Base-by-base conservation (phyloP, 2,329 filamentous ascomycete genomes). In the Aureobasidium zeae region DNA sequence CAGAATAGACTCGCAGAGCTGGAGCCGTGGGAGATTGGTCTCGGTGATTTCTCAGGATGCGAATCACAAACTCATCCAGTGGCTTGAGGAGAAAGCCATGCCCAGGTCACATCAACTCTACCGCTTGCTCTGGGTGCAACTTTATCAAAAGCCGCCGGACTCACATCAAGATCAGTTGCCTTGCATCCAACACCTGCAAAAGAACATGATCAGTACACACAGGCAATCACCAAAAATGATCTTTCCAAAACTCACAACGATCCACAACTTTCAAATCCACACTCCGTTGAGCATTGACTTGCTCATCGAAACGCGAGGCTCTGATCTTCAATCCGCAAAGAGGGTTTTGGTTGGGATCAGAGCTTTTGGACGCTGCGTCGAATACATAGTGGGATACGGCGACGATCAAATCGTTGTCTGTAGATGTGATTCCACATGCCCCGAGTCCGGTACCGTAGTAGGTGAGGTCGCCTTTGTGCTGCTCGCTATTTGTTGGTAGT, bases 381-480 rank as follows among this genome's bases (percentile, higher is more conserved):
- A 76, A 89, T 4, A 83, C 57, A n/a, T 70, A 55, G 53, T 80
- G 74, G 2, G 79, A 81, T 0, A 89, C 70, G 1, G 84, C 75
- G 25, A 75, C 79, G 29, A 88, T 74, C 45, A 71, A 56, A 45
- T 86, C 79, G 6, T 58, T 61, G 6, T 69, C 65, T 1, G 57
- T 61, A 42, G 73, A 76, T 1, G 63, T 68, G 22, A 72, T 61
- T 4, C 83, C 84, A 57, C 85, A 89, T 0, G 83, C 78, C 10
- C 84, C 83, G 3, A 85, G 68, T 0, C 61, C 74, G 0, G 81
- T 74, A 13, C 67, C 64, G 59, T 83, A 88, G 64, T 79, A 88
- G 1, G 81, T 86, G 38, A 84, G 59, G 37, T 84, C 79, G 41
- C 80, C 81, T 3, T 64, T 70, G 53, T 74, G 76, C 0, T 70